Percentiles rank a stretch among this genome's conserved stretches.
These are phyloP conservation scores for Rhodotorula glutinis DNA, from an alignment of 1,284 basidiomycete genomes.

Conservation along the genomic window DNA sequence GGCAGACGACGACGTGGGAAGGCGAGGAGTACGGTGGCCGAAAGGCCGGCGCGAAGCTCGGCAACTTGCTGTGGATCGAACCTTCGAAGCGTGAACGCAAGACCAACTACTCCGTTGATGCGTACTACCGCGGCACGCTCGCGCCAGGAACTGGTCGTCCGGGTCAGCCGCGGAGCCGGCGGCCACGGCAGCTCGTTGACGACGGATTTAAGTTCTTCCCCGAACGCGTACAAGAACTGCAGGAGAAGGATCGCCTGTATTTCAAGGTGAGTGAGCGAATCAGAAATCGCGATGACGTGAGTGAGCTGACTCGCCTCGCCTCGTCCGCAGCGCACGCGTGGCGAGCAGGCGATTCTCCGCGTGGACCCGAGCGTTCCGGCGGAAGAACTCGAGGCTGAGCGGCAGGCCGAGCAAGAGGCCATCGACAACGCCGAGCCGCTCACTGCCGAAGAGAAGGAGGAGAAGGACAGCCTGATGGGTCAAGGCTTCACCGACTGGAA, in stretches of 20 bases:
- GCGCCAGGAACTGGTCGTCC: constrained; percentile 55
- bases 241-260: constrained; percentile 81
- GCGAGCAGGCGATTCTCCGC: constrained; percentile 61
- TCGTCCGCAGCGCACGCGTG: constrained; percentile 59
- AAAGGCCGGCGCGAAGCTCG: constrained; percentile 53
- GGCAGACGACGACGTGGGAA: constrained; percentile 81
- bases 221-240: constrained; percentile 71
- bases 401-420: constrained; percentile 70
- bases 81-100: constrained; percentile 95
- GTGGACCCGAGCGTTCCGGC: constrained; percentile 65
- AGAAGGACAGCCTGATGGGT: constrained; percentile 70
- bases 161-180: constrained; percentile 1
- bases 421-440: constrained; percentile 84
- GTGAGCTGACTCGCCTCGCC: not conserved
- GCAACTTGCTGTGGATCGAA: constrained; percentile 71
- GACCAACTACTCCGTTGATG: constrained; percentile 79
- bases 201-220: constrained; percentile 99
- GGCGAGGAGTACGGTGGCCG: constrained; percentile 78
- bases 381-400: constrained; percentile 80
- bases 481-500: constrained; percentile 87
- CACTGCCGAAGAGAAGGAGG: constrained; percentile 73
- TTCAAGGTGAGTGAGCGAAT: constrained; percentile 59
- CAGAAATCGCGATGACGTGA: not conserved
- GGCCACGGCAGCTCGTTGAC: constrained; percentile 6
- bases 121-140: constrained; percentile 43